Percentiles rank a stretch among this genome's conserved stretches.
These are phyloP conservation scores for Aureobasidium sp. DNA, from an alignment of 2,329 filamentous ascomycete genomes.

Conservation along the genomic window DNA sequence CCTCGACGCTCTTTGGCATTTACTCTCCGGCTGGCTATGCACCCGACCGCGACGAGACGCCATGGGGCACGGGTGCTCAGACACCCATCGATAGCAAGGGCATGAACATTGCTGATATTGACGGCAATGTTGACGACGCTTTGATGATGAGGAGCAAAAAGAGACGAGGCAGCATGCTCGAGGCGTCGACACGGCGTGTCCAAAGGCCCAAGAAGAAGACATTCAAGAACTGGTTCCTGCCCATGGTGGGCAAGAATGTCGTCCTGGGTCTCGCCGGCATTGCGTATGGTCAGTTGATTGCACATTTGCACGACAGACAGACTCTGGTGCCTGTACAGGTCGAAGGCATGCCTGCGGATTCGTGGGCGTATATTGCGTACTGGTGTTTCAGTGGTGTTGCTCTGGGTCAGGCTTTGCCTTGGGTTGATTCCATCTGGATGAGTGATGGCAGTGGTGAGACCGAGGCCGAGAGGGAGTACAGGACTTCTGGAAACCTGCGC, in stretches of 20 bases:
- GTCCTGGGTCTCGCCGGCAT: slow-evolving; percentile 72
- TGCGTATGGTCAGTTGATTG: slow-evolving; percentile 72
- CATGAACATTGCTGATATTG: slow-evolving; percentile 12
- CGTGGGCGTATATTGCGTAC: slow-evolving; percentile 61
- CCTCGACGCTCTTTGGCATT: slow-evolving; percentile 84
- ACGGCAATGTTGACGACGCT: slow-evolving; percentile 7
- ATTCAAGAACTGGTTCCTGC: slow-evolving; percentile 32
- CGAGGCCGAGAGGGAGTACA: slow-evolving; percentile 18
- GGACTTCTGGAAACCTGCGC: not conserved
- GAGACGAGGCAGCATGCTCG: slow-evolving; percentile 14
- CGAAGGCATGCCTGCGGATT: slow-evolving; percentile 44
- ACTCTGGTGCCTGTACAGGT: slow-evolving; percentile 55
- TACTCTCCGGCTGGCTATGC: slow-evolving; percentile 60
- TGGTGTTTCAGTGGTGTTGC: slow-evolving; percentile 77
- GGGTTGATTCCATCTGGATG: slow-evolving; percentile 71
- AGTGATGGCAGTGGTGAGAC: slow-evolving; percentile 29
- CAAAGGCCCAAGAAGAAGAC: slow-evolving; percentile 16
- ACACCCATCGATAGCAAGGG: slow-evolving; percentile 43
- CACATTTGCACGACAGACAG: slow-evolving; percentile 64
- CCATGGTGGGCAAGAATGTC: slow-evolving; percentile 26
- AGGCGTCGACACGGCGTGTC: slow-evolving; percentile 8
- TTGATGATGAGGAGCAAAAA: slow-evolving; percentile 5
- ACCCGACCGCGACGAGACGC: slow-evolving; percentile 50
- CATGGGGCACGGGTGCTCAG: slow-evolving; percentile 70
- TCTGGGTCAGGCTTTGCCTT: slow-evolving; percentile 72